A percentile compares a stretch with the other conserved stretches of the same genome.
Conservation (phyloP, 192 early-diverging fungal species). For the Lobulomyces angularis region DNA sequence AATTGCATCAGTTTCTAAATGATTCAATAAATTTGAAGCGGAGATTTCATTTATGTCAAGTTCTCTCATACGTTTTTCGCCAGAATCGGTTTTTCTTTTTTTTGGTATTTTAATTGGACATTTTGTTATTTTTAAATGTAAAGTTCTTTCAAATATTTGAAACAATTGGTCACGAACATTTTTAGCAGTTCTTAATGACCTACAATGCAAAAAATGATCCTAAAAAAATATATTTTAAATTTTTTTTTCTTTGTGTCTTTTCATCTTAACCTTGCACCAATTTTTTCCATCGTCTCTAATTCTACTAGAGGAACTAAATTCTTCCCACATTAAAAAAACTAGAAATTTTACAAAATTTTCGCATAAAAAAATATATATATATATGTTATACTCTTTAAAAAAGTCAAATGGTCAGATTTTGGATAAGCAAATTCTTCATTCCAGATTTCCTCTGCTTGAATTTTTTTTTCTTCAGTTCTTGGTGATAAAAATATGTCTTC, state of each 20-base stretch:
- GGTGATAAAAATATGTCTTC: slow-evolving; percentile 32
- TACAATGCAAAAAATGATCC: slow-evolving; percentile 24
- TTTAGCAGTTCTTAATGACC: slow-evolving; percentile 31
- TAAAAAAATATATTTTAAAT: slow-evolving; percentile 24
- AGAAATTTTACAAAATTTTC: neutral
- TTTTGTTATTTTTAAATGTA: no score
- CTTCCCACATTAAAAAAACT: neutral
- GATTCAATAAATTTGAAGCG: no score
- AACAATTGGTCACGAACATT: slow-evolving; percentile 31
- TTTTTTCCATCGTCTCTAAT: neutral
- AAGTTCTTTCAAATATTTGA: slow-evolving; percentile 3
- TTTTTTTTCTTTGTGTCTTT: slow-evolving; percentile 8
- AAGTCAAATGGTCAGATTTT: slow-evolving; percentile 11
- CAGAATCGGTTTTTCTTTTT: no score
- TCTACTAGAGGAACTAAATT: neutral
- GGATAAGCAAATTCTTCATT: no score
- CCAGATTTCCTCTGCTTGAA: slow-evolving; percentile 17
- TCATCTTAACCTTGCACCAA: slow-evolving; percentile 9
- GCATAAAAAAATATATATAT: no score
- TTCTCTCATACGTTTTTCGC: no score
- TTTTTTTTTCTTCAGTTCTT: slow-evolving; percentile 16
- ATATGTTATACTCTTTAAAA: neutral
- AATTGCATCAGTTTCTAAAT: slow-evolving; percentile 26
- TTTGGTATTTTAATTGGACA: no score
- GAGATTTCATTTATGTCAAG: no score